Evolutionary conservation across 148 eudicot genomes (phyloP), one percentile per base, ranked within the genome.

Genomic region (Nyssa sinensis): DNA sequence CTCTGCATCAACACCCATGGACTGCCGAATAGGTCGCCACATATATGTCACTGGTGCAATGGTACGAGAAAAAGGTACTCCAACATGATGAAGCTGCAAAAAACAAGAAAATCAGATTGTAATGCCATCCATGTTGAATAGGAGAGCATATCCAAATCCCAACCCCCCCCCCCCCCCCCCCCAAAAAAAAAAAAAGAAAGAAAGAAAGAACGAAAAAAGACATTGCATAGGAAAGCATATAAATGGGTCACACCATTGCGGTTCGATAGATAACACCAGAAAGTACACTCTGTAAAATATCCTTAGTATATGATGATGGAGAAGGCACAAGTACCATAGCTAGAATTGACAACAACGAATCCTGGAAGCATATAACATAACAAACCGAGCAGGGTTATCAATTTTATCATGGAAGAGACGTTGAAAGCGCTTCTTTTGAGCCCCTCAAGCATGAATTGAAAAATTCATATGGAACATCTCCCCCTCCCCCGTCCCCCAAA

Each of bases 31-130:
- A 44, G 95, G 91, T 68, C 86, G 85, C 97, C 97, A 94, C 82
- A 92, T 75, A 77, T 85, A 94, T 55, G 86, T 92, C 59, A 90
- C 93, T 10, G 97, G 97, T 61, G 94, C 90, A 67, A 94, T 83
- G 66, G 88, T 78, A 49, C 71, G 77, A 73, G 74, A 76, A 82
- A 65, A 62, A 21, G 80, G 71, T 71, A n/a, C n/a, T n/a, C n/a
- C n/a, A n/a, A n/a, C n/a, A n/a, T n/a, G n/a, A n/a, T n/a, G n/a
- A n/a, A n/a, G 75, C 78, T 59, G 61, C 85, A 65, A 79, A 75
- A 61, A 81, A 39, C 25, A 72, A 31, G n/a, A 29, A 63, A 23
- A 35, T 49, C 33, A 57, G 34, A 21, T 35, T 61, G 60, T 14
- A 11, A 55, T 44, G 6, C 59, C 3, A n/a, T n/a, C n/a, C n/a